These are phyloP conservation scores for Acacia pycnantha DNA, from an alignment of 331 rosid species.

Conservation along the genomic window DNA sequence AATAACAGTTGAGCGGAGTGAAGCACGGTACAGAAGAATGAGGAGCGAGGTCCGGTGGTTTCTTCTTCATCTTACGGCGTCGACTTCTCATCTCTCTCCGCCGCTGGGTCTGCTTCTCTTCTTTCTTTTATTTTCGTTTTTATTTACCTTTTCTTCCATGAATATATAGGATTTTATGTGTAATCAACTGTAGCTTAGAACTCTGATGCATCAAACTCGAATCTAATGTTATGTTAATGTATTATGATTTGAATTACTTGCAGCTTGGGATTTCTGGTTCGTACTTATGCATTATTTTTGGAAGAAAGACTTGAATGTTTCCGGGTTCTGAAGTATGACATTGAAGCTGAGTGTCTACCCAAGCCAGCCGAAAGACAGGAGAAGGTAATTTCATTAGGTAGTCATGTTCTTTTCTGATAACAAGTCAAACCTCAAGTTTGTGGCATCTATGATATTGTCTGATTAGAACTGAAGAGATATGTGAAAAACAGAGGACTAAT, in stretches of 20 bases:
- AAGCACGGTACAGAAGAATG: too few species aligned
- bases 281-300: slow-evolving; percentile 92
- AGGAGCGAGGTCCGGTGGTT: too few species aligned
- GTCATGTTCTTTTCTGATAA: slow-evolving; percentile 7
- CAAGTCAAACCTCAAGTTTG: background rate
- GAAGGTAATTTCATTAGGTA: slow-evolving; percentile 60
- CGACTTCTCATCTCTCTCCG: too few species aligned
- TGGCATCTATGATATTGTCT: slow-evolving; percentile 13
- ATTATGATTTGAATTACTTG: slow-evolving; percentile 27
- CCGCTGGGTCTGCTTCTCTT: too few species aligned
- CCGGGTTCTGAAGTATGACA: slow-evolving; percentile 85
- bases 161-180: too few species aligned
- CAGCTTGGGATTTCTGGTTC: slow-evolving; percentile 99
- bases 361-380: slow-evolving; percentile 84
- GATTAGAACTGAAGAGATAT: slow-evolving; percentile 10
- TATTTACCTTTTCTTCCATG: too few species aligned
- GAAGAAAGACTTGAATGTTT: slow-evolving; percentile 99
- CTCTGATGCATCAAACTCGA: too few species aligned
- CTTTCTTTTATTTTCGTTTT: too few species aligned
- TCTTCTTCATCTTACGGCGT: too few species aligned
- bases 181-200: too few species aligned
- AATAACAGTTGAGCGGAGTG: too few species aligned
- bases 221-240: too few species aligned
- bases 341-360: slow-evolving; percentile 94
- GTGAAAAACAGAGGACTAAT: background rate